A percentile compares a stretch with the other conserved stretches of the same genome.
Evolutionary conservation across 371 early-diverging fungal genomes (phyloP).

Genomic region (Funneliformis caledonium): DNA sequence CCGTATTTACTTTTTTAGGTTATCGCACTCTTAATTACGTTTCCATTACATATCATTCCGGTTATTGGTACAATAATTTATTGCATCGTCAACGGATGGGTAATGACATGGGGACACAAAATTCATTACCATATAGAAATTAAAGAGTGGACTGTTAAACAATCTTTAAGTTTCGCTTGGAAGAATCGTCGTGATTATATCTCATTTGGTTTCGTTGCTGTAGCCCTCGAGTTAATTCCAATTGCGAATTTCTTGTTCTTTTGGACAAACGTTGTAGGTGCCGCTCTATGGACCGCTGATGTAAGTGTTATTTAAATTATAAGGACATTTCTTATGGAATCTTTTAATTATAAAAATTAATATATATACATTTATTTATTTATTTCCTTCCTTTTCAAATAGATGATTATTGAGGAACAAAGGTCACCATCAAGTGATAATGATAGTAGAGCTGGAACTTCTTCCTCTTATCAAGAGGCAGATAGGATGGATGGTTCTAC

Average conservation of each 20-base stretch:
- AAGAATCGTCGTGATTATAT: conserved; percentile 50
- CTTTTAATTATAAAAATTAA: neutral
- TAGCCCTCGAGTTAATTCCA: conserved; percentile 68
- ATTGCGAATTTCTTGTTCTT: conserved; percentile 70
- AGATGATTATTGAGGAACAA: neutral
- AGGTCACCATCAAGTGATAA: neutral
- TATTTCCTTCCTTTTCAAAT: neutral
- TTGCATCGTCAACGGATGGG: conserved; percentile 64
- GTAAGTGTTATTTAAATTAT: neutral
- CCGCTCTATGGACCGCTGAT: conserved; percentile 66
- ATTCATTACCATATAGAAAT: conserved; percentile 63
- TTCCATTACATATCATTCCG: conserved; percentile 67
- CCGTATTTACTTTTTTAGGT: conserved; percentile 43
- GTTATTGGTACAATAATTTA: conserved; percentile 59
- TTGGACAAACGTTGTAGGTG: conserved; percentile 79
- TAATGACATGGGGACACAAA: conserved; percentile 55
- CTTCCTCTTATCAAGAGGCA: neutral
- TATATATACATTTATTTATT: neutral
- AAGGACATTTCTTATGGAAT: too few species aligned
- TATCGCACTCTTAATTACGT: conserved; percentile 58
- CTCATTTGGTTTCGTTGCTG: conserved; percentile 67
- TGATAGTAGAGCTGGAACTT: neutral
- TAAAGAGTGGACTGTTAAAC: conserved; percentile 56
- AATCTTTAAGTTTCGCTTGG: conserved; percentile 57
- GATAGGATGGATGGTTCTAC: neutral